Evolutionary conservation across 805 yeast species (phyloP), one percentile per base, ranked within the genome.

Genomic region (Pichia paraexigua): DNA sequence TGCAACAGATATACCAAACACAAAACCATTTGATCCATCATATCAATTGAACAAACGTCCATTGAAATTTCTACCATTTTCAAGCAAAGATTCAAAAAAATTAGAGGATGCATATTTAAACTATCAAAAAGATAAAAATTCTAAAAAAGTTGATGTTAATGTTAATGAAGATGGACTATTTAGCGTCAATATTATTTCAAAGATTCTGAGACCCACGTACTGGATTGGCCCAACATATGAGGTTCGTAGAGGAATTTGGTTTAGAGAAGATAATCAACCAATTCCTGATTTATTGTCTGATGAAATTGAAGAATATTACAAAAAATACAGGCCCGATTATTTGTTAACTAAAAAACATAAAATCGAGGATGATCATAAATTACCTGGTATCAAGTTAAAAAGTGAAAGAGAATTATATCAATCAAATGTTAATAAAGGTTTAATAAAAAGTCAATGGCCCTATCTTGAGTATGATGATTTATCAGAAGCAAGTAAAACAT

Each of bases 191-290:
- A 54, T 92, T 21, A 55, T 62, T 0, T 65, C 69, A 8, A 74
- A 81, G 66, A 74, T 73, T 46, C 64, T 91, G 59, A 57, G 68
- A 3, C 95, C 98, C 0, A 76, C 83, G 0, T 92, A 82, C 63
- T 92, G 97, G 97, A 82, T 80, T 9, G 97, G 97, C 1, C 94
- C 97, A 0, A 69, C 72, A 0, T 92, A 82, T 62, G 90, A 87
- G 53, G 85, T 92, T 1, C 72, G 96, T 45, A 70, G 97, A 50
- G 96, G 96, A 1, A 64, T 81, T 1, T 92, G 98, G 98, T 89
- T 88, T 63, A 63, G 76, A 11, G 78, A 78, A 47, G 79, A 80
- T 1, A 60, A 61, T 6, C 95, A 95, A 0, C 66, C 88, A 27
- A 60, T 72, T 11, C 70, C 71, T 1, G 65, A 68, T 1, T 52